These are phyloP conservation scores for Solanum habrochaites DNA, from an alignment of 257 asterid genomes.

Conservation along the genomic window DNA sequence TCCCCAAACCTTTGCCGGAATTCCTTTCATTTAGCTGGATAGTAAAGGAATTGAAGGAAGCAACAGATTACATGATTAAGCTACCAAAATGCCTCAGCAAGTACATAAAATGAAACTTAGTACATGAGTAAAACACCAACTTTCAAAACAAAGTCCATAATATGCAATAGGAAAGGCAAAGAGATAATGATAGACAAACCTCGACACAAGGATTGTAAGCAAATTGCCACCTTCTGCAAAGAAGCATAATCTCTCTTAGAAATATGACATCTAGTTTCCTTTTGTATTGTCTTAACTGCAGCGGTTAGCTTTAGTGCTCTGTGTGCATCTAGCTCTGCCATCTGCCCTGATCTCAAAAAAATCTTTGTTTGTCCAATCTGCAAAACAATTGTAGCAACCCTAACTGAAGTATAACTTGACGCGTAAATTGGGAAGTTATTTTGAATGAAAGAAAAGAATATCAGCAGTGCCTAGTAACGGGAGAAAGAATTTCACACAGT, in stretches of 20 bases:
- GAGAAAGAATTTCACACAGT: background rate
- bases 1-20: background rate
- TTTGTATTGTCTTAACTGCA: conserved; percentile 84
- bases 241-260: conserved; percentile 64
- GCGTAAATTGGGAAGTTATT: background rate
- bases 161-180: background rate
- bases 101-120: background rate
- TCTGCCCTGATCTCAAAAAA: conserved; percentile 91
- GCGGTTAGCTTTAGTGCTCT: conserved; percentile 63
- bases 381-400: conserved; percentile 2
- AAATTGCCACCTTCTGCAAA: conserved; percentile 64
- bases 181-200: conserved; percentile 29
- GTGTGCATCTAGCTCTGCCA: conserved; percentile 94
- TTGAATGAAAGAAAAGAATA: background rate
- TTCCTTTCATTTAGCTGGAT: background rate
- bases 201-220: conserved; percentile 70
- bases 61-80: background rate
- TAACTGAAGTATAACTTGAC: background rate
- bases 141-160: background rate
- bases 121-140: background rate
- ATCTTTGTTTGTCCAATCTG: conserved; percentile 93
- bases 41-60: background rate
- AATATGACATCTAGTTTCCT: conserved; percentile 64
- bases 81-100: background rate
- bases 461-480: background rate